Evolutionary conservation across 352 stramenopile genomes (phyloP).

Genomic region (Globisporangium canariense): DNA sequence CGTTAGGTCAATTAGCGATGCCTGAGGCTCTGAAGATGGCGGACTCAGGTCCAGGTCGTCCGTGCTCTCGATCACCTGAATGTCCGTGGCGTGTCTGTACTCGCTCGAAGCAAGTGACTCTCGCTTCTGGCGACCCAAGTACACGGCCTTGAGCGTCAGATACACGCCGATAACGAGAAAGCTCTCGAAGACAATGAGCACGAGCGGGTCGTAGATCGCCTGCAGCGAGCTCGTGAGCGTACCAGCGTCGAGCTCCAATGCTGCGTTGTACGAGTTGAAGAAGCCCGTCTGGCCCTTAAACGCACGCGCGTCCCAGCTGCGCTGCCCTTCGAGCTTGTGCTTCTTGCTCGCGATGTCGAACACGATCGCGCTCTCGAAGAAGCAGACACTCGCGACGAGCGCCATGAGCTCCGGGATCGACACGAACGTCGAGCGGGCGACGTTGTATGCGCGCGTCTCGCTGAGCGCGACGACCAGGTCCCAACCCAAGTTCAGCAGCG

Average conservation of each 20-base stretch:
- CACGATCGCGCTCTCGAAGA: slow-evolving; percentile 21
- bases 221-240: slow-evolving; percentile 25
- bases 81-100: slow-evolving; percentile 3
- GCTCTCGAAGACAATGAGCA: slow-evolving; percentile 29
- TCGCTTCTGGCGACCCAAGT: slow-evolving; percentile 3
- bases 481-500: slow-evolving; percentile 39
- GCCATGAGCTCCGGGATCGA: slow-evolving; percentile 35
- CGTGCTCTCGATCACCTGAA: slow-evolving; percentile 14
- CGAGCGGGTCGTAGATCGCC: slow-evolving; percentile 33
- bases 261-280: slow-evolving; percentile 51
- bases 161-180: slow-evolving; percentile 7
- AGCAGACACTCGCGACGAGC: slow-evolving; percentile 23
- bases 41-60: slow-evolving; percentile 13
- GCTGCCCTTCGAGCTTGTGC: slow-evolving; percentile 38
- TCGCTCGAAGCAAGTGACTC: not conserved
- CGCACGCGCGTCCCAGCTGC: slow-evolving; percentile 24
- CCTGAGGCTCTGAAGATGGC: not conserved
- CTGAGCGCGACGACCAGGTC: slow-evolving; percentile 19
- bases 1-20: not conserved
- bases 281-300: slow-evolving; percentile 32
- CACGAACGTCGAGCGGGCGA: slow-evolving; percentile 39
- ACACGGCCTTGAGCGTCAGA: slow-evolving; percentile 3
- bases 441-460: slow-evolving; percentile 40
- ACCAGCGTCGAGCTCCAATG: slow-evolving; percentile 38
- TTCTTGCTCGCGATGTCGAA: slow-evolving; percentile 31